Evolutionary conservation across 257 asterid genomes (phyloP), one percentile per base, ranked within the genome.

Genomic region (Nicotiana knightiana): DNA sequence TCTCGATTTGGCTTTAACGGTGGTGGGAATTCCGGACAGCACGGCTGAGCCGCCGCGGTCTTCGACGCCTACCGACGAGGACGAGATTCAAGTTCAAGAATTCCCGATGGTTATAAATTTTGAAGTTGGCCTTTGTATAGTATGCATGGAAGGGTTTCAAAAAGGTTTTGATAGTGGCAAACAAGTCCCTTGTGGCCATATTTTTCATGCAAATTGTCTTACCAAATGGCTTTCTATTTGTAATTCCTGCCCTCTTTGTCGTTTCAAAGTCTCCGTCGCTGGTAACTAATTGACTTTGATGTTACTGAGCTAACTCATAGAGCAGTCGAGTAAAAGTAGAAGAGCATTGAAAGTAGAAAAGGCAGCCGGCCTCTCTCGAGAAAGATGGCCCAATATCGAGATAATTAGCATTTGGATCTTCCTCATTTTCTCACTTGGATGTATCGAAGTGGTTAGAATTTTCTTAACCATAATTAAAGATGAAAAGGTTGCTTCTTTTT

Each of bases 1-100:
- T 84, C 87, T 84, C 35, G 89, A 84, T 65, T n/a, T 80, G 68
- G 89, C 86, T 4, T 76, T 82, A 48, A 75, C 87, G 7, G n/a
- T 35, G 68, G 10, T 17, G 18, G 62, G n/a, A 7, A 55, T 43
- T 24, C 13, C 81, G 46, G 32, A 21, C 39, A 16, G 21, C n/a
- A 33, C 9, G 32, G 37, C 11, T 76, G 67, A 57, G n/a, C 3
- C 24, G 8, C 79, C 75, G 24, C 65, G 17, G 7, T 32, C 81
- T 1, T 18, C 46, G 7, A 76, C 46, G 62, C 57, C 18, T 54
- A 1, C 15, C 26, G 79, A 51, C 26, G 43, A 75, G 30, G 66
- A 58, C 24, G 43, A 26, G 15, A 73, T 48, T 62, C 83, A 24
- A 7, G 17, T 4, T 33, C 33, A 76, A 12, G 67, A 67, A 55